Evolutionary conservation across 768 basidiomycete genomes (phyloP), one percentile per base, ranked within the genome.

Genomic region (Lactarius tabidus): DNA sequence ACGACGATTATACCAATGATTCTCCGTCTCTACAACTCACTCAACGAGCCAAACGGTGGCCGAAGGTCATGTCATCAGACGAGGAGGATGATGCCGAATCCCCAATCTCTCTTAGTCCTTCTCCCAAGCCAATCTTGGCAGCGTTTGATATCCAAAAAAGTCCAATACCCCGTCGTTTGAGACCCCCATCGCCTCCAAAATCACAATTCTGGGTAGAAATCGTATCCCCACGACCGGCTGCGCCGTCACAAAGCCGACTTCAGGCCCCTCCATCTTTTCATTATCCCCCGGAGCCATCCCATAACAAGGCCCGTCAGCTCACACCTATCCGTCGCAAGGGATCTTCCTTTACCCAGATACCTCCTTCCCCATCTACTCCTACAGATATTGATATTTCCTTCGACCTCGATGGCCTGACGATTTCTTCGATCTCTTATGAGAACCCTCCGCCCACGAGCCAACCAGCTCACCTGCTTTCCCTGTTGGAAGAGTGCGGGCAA

Each of bases 401-500:
- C 29, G 78, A 87, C 62, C 77, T 84, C 41, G 79, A 79, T 33
- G 78, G 80, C 28, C 74, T 85, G 20, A 74, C 70, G 39, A 70
- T 81, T 60, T 75, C 70, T 58, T 67, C 38, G 61, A 66, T 33
- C 33, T 65, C 71, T 38, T 70, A 70, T 29, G 60, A 54, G 23
- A 57, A 61, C 23, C 53, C 70, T 59, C 55, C 72, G 60, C 67
- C 62, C n/a, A 73, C 66, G 2, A 31, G 62, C 6, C 71, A 77
- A 29, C 86, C 88, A 1, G 76, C 77, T 48, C 84, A 87, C 69
- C 82, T 93, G 4, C 69, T 76, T 36, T 85, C 88, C 3, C 79
- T 93, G 2, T 76, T 93, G n/a, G 76, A 78, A 15, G 89, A 91
- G 74, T 93, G 91, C 69, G 77, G 80, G 35, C 91, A 93, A 73